A percentile compares a stretch with the other conserved stretches of the same genome.
These are phyloP conservation scores for Aphanoascus verrucosus DNA, from an alignment of 2,329 filamentous ascomycete genomes.

Conservation along the genomic window DNA sequence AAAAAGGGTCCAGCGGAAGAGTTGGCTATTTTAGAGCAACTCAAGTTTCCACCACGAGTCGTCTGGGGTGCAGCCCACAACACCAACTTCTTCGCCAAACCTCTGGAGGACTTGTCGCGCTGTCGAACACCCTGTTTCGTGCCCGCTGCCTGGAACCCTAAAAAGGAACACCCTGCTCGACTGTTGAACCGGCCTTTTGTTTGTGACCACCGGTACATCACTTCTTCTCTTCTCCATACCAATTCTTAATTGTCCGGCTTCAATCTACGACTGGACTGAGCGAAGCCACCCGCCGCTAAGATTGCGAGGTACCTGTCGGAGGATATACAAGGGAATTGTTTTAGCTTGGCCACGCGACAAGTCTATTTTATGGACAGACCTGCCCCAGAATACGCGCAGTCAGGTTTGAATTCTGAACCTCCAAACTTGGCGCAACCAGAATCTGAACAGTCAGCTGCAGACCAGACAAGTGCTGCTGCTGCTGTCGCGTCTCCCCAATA, in stretches of 20 bases:
- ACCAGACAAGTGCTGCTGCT: constrained; percentile 68
- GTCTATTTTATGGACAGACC: constrained; percentile 43
- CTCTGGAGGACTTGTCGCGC: constrained; percentile 3
- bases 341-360: constrained; percentile 12
- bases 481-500: constrained; percentile 23
- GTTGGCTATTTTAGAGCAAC: constrained; percentile 3
- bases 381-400: constrained; percentile 69
- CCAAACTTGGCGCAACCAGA: constrained; percentile 46
- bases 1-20: background rate
- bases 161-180: constrained; percentile 6
- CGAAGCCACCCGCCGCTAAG: constrained; percentile 12
- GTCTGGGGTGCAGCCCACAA: constrained; percentile 9
- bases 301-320: constrained; percentile 13
- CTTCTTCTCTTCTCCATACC: constrained; percentile 5
- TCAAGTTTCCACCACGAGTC: constrained; percentile 9
- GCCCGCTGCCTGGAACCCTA: constrained; percentile 9
- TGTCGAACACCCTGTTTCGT: constrained; percentile 9
- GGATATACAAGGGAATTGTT: constrained; percentile 8
- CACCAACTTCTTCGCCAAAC: constrained; percentile 4
- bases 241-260: constrained; percentile 4
- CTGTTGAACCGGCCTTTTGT: constrained; percentile 8
- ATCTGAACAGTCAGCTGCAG: constrained; percentile 79
- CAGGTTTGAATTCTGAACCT: constrained; percentile 64
- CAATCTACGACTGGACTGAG: constrained; percentile 11
- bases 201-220: constrained; percentile 3